phyloP scores from a whole-genome alignment of 306 rosid species.

The Carpinus fangiana region DNA sequence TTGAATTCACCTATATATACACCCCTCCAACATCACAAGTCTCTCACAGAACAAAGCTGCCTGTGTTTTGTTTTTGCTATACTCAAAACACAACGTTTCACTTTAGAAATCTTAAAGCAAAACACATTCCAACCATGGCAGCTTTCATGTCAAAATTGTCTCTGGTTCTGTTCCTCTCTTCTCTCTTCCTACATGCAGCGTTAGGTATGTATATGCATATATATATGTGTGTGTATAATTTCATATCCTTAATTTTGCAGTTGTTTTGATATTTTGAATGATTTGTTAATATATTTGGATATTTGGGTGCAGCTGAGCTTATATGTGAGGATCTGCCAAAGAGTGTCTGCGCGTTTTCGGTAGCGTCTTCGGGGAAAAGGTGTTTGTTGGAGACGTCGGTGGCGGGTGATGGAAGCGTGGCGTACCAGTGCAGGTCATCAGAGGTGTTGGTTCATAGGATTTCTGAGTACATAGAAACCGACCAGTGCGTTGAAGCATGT shows the following conservation, averaged over 20 bases:
- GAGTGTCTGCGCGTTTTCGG: conserved; percentile 64
- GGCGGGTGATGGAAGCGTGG: conserved; percentile 39
- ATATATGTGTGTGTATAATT: too few species aligned
- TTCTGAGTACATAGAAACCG: conserved; percentile 65
- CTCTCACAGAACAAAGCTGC: not conserved
- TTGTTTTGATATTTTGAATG: not conserved
- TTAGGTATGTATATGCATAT: too few species aligned
- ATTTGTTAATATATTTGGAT: not conserved
- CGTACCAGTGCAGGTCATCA: conserved; percentile 71
- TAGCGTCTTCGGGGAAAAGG: conserved; percentile 83
- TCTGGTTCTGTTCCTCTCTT: too few species aligned
- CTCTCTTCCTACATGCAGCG: too few species aligned
- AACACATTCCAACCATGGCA: too few species aligned
- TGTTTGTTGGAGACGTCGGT: conserved; percentile 67
- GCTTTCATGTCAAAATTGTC: too few species aligned
- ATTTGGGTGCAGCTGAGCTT: conserved; percentile 40
- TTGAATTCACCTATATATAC: too few species aligned
- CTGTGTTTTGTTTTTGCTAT: too few species aligned
- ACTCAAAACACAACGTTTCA: too few species aligned
- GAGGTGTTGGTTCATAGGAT: conserved; percentile 72
- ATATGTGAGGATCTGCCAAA: conserved; percentile 65
- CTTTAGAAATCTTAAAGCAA: too few species aligned
- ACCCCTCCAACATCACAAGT: not conserved
- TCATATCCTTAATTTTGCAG: not conserved
- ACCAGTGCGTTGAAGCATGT: conserved; percentile 64